phyloP scores from a whole-genome alignment of 176 grass and related monocot genomes.

The Musa acuminata region DNA sequence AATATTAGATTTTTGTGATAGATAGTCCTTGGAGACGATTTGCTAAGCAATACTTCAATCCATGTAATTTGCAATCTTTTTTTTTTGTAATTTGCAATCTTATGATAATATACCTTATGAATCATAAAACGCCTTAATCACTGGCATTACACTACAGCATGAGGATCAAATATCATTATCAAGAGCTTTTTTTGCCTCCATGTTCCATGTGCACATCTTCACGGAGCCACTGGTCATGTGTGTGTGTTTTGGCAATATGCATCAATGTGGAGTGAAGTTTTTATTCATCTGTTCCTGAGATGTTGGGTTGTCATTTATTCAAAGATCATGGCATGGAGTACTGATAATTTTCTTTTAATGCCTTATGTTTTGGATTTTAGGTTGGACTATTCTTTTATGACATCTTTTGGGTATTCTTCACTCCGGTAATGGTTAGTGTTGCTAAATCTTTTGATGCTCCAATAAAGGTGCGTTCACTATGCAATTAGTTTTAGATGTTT shows the following conservation, averaged over 20 bases:
- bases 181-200: too few relatives aligned
- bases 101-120: not conserved
- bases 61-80: not conserved
- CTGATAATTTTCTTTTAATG: not conserved
- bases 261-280: too few relatives aligned
- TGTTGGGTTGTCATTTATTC: not conserved
- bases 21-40: not conserved
- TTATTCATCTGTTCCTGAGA: too few relatives aligned
- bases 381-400: conserved; percentile 86
- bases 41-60: not conserved
- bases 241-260: too few relatives aligned
- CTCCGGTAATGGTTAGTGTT: conserved; percentile 94
- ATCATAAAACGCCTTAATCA: too few relatives aligned
- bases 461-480: conserved; percentile 53
- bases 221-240: too few relatives aligned
- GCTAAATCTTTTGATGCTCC: conserved; percentile 99
- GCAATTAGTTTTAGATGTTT: not conserved
- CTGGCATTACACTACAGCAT: too few relatives aligned
- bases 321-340: not conserved
- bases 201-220: too few relatives aligned
- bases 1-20: conserved; percentile 9
- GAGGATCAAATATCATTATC: too few relatives aligned
- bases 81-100: not conserved
- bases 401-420: conserved; percentile 98
- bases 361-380: conserved; percentile 20